Evolutionary conservation across 2,329 filamentous ascomycete species (phyloP), one percentile per base, ranked within the genome.

Genomic region (Stemphylium vesicarium): DNA sequence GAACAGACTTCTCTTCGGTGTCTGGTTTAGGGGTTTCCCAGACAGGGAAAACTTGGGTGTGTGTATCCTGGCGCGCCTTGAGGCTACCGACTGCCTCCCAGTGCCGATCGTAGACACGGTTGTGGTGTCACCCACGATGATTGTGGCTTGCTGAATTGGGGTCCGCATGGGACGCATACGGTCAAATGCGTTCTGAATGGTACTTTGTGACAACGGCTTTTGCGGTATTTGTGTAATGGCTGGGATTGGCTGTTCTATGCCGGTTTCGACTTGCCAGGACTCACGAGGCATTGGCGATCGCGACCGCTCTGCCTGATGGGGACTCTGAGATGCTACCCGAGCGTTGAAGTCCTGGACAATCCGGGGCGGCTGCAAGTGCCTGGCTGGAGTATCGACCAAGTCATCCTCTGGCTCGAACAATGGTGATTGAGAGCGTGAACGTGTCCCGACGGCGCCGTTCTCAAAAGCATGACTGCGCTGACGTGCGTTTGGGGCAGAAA

Each of bases 121-220:
- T 0, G 87, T 91, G 40, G 82, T 83, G 57, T 87, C 81, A 1
- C 89, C 90, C 49, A 94, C 85, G 0, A 88, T 92, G 42, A 94
- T 90, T 2, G 88, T 91, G 16, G 90, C 89, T 46, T 88, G 78
- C 64, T 91, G 87, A 24, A 82, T 77, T 1, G 84, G 82, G 2
- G 82, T 77, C 31, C 88, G 82, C 68, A 85, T 89, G 1, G 83
- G 81, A 13, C 86, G 80, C 84, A 88, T 88, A 15, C 84, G 81
- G 69, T 87, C 84, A 62, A 88, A 88, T 1, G 86, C 86, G 66
- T 82, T 86, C 46, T 84, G 82, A 20, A 88, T 77, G 2, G 75
- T 77, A 20, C 70, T 67, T 50, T 73, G 69, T 0, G 75, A 71
- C 12, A 69, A 63, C 10, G 75, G 70, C 15, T 60, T 72, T 16